Base-by-base conservation (phyloP, 164 flowering plant species). In the Tetrastigma voinierianum region DNA sequence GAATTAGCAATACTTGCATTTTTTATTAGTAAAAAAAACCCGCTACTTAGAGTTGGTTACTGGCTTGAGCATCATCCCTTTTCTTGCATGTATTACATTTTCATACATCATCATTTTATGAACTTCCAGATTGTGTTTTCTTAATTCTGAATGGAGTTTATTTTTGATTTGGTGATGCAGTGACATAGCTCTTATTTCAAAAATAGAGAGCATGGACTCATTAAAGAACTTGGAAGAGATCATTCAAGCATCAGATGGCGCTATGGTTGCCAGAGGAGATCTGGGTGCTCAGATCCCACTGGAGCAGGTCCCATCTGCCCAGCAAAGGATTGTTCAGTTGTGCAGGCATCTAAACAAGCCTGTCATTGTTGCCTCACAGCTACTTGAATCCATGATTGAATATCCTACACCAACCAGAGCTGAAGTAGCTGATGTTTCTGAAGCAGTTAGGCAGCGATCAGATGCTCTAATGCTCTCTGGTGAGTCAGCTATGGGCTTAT, bases 381-480 rank as follows among this genome's bases (percentile, higher is more conserved):
- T 95, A 21, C 97, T 95, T 25, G 99, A 95, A 61, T 92, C 98
- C 46, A 95, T 95, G 99, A 92, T 95, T 62, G 98, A 92, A 69
- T 92, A 89, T 73, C 99, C 99, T 43, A 95, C 91, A 18, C 99
- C 99, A 18, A 95, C 99, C 32, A 81, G 99, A 81, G 99, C 98
- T 24, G 98, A 95, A 79, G 99, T 95, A 48, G 97, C 98, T 58
- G 99, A 95, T 82, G 93, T 95, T 71, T 92, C 99, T 74, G 98
- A 92, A 73, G 98, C 98, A 19, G 97, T 92, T 11, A 83, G 98
- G 74, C 98, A 95, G 77, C 72, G 92, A 40, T 79, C 97, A 16
- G 99, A 95, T 86, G 99, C 96, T 48, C 75, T 95, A 62, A 95
- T 95, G 98, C 97, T 95, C 45, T 95, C 99, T 63, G 99, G 98